Conservation (phyloP, 2,329 filamentous ascomycete species). For the Penicillium psychrosexuale region DNA sequence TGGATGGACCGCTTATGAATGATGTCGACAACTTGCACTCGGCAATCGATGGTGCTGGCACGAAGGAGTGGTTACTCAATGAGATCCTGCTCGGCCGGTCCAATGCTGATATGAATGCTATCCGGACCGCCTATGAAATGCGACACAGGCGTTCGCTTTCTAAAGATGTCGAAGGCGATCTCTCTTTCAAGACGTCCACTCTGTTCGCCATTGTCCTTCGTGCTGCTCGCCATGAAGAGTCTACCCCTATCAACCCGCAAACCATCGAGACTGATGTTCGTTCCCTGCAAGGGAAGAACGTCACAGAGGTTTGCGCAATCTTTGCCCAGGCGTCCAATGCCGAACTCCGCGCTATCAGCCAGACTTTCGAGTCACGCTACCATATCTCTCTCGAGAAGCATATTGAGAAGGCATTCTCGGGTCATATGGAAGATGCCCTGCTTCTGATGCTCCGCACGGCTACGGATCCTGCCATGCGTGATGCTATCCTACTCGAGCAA, state of each 20-base stretch:
- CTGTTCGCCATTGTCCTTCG: conserved; percentile 80
- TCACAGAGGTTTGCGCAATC: conserved; percentile 66
- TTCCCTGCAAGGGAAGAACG: conserved; percentile 63
- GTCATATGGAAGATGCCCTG: conserved; percentile 86
- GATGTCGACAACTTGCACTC: conserved; percentile 70
- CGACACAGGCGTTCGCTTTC: conserved; percentile 67
- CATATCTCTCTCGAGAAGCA: conserved; percentile 67
- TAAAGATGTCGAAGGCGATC: conserved; percentile 68
- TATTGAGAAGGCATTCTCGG: conserved; percentile 78
- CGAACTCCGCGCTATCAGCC: conserved; percentile 77
- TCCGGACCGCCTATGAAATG: conserved; percentile 73
- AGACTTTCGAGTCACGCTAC: conserved; percentile 72
- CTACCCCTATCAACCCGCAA: conserved; percentile 67
- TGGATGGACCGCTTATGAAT: conserved; percentile 72
- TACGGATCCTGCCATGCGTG: conserved; percentile 76
- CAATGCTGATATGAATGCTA: conserved; percentile 83
- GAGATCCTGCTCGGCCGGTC: conserved; percentile 78
- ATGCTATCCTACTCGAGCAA: conserved; percentile 77
- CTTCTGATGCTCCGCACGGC: conserved; percentile 75
- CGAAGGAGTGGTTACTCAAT: conserved; percentile 81
- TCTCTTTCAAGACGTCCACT: conserved; percentile 80
- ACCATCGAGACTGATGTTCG: conserved; percentile 72
- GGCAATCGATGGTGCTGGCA: conserved; percentile 75
- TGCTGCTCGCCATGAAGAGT: conserved; percentile 73
- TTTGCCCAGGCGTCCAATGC: conserved; percentile 72